phyloP scores from a whole-genome alignment of 2,329 filamentous ascomycete genomes.

The Phyllosticta capitalensis region DNA sequence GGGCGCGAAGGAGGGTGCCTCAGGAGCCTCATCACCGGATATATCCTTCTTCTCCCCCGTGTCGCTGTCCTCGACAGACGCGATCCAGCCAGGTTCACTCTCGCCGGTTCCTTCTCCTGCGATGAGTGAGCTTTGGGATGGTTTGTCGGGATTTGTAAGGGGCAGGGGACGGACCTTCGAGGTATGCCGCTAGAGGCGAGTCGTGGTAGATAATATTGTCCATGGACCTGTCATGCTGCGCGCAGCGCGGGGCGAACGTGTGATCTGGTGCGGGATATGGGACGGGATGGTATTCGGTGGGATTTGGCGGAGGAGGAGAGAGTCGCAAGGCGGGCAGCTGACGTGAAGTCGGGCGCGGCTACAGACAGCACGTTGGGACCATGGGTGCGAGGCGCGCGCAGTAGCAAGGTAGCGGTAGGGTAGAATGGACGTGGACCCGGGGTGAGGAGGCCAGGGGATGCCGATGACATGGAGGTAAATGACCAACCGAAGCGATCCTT shows the following conservation, averaged over 20 bases:
- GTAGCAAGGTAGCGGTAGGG: too few relatives aligned
- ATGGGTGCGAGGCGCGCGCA: not conserved
- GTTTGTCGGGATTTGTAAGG: not conserved
- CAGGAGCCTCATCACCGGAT: not conserved
- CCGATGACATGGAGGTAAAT: too few relatives aligned
- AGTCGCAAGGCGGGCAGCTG: not conserved
- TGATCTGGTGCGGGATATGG: not conserved
- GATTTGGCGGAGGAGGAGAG: not conserved
- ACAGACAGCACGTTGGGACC: not conserved
- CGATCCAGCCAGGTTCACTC: slow-evolving; percentile 4
- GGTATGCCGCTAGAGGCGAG: slow-evolving; percentile 78
- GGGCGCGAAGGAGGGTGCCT: slow-evolving; percentile 37
- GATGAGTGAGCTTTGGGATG: slow-evolving; percentile 15
- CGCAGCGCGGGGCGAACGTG: not conserved
- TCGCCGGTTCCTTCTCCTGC: slow-evolving; percentile 26
- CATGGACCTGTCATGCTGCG: slow-evolving; percentile 44
- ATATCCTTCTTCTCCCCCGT: not conserved
- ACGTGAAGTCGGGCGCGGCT: not conserved
- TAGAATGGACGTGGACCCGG: not conserved
- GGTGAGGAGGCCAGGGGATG: too few relatives aligned
- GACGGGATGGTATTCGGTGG: not conserved
- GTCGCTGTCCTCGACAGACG: slow-evolving; percentile 2
- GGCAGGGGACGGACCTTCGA: slow-evolving; percentile 59
- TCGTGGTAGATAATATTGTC: slow-evolving; percentile 81
- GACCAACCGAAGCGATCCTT: too few relatives aligned